A percentile compares a stretch with the other conserved stretches of the same genome.
phyloP scores from a whole-genome alignment of 1,284 basidiomycete species.

The Cryptococcus amylolentus region DNA sequence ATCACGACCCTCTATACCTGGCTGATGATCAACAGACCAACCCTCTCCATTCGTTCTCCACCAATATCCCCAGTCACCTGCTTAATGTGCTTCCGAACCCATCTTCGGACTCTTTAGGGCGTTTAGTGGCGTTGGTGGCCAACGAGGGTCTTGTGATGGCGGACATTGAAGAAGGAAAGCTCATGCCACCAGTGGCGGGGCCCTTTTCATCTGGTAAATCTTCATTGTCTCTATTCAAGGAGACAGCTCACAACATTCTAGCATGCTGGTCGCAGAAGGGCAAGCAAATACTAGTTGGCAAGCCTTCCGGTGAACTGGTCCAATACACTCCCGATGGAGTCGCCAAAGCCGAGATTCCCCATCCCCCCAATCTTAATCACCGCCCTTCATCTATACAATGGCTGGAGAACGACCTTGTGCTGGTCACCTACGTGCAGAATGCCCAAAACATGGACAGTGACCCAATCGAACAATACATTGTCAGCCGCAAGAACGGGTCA shows the following conservation, averaged over 20 bases:
- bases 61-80: slow-evolving; percentile 35
- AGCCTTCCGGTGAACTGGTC: slow-evolving; percentile 47
- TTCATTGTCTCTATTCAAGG: neutral
- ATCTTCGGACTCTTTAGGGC: slow-evolving; percentile 38
- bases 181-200: slow-evolving; percentile 27
- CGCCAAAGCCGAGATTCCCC: slow-evolving; percentile 50
- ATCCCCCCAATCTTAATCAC: slow-evolving; percentile 43
- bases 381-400: slow-evolving; percentile 50
- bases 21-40: slow-evolving; percentile 24
- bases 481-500: slow-evolving; percentile 39
- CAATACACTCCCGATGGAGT: slow-evolving; percentile 56
- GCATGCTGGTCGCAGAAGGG: slow-evolving; percentile 57
- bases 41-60: slow-evolving; percentile 36
- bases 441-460: slow-evolving; percentile 41
- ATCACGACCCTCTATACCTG: neutral
- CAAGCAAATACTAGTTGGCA: slow-evolving; percentile 56
- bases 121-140: slow-evolving; percentile 46
- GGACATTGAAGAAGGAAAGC: slow-evolving; percentile 32
- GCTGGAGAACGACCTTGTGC: slow-evolving; percentile 57
- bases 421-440: slow-evolving; percentile 52
- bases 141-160: slow-evolving; percentile 39
- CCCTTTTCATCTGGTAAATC: slow-evolving; percentile 39
- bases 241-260: slow-evolving; percentile 19
- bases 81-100: slow-evolving; percentile 53
- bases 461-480: slow-evolving; percentile 42